A percentile compares a stretch with the other conserved stretches of the same genome.
phyloP scores from a whole-genome alignment of 768 basidiomycete species.

The Leucocoprinus birnbaumii region DNA sequence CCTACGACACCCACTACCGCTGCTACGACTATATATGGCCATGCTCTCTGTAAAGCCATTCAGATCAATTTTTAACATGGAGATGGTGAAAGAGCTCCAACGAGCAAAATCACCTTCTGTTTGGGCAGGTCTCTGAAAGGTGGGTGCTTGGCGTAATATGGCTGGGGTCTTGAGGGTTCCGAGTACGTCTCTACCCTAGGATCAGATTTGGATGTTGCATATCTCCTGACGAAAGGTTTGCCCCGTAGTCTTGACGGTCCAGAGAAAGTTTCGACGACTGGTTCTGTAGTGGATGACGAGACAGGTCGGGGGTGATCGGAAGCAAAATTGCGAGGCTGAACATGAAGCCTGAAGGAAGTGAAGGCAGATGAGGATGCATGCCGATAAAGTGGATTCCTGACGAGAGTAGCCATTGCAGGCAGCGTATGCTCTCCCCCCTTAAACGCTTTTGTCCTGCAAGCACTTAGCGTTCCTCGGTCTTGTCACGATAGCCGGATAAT shows the following conservation, averaged over 20 bases:
- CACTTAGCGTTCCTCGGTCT: background rate
- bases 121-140: conserved; percentile 30
- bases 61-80: background rate
- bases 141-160: conserved; percentile 17
- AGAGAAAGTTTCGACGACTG: conserved; percentile 6
- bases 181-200: conserved; percentile 21
- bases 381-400: background rate
- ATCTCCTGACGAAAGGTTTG: conserved; percentile 12
- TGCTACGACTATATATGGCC: conserved; percentile 56
- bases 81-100: background rate
- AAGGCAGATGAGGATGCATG: background rate
- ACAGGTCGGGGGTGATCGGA: background rate
- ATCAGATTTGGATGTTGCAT: conserved; percentile 18
- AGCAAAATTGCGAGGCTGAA: background rate
- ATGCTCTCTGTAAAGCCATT: conserved; percentile 35
- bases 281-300: background rate
- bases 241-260: conserved; percentile 6
- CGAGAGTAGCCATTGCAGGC: conserved; percentile 7
- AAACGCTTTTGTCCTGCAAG: no score
- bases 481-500: conserved; percentile 8
- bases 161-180: conserved; percentile 8
- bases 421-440: background rate
- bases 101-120: conserved; percentile 23
- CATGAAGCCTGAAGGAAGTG: background rate
- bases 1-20: conserved; percentile 51